phyloP scores from a whole-genome alignment of 305 asterid genomes.

The Euphrasia arctica region DNA sequence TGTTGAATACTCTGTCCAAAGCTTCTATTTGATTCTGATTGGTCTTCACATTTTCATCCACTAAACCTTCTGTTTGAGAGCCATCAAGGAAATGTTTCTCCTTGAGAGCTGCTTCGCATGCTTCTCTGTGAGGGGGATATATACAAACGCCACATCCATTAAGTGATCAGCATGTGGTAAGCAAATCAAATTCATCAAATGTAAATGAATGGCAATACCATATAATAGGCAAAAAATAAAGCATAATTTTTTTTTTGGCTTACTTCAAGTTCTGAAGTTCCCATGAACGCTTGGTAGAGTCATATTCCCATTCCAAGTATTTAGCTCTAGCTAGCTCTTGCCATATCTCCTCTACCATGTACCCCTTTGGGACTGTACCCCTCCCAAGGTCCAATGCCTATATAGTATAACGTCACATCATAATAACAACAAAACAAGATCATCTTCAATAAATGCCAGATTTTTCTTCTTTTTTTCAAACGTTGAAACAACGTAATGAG shows the following conservation, averaged over 20 bases:
- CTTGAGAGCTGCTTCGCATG: conserved; percentile 68
- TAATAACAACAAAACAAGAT: conserved; percentile 16
- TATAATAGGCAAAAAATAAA: neutral
- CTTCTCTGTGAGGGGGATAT: conserved; percentile 41
- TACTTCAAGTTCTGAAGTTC: conserved; percentile 72
- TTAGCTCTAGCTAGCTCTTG: conserved; percentile 87
- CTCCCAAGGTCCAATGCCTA: conserved; percentile 91
- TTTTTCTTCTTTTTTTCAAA: too few relatives aligned
- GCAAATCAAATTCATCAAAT: conserved; percentile 6
- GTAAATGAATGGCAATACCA: neutral
- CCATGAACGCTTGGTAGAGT: conserved; percentile 66
- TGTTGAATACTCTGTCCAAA: conserved; percentile 46
- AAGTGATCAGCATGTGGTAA: conserved; percentile 11
- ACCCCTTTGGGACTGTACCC: conserved; percentile 59
- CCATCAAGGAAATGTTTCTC: conserved; percentile 50
- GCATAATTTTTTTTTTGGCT: neutral
- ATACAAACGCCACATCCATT: conserved; percentile 11
- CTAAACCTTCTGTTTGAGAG: conserved; percentile 47
- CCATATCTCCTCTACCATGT: conserved; percentile 95
- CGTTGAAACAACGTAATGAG: neutral
- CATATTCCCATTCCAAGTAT: conserved; percentile 76
- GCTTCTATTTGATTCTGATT: conserved; percentile 48
- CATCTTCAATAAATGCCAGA: conserved; percentile 24
- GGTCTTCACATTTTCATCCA: conserved; percentile 39
- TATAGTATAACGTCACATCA: conserved; percentile 8